Evolutionary conservation across 2,329 filamentous ascomycete genomes (phyloP), one percentile per base, ranked within the genome.

Genomic region (Fusarium zealandicum): DNA sequence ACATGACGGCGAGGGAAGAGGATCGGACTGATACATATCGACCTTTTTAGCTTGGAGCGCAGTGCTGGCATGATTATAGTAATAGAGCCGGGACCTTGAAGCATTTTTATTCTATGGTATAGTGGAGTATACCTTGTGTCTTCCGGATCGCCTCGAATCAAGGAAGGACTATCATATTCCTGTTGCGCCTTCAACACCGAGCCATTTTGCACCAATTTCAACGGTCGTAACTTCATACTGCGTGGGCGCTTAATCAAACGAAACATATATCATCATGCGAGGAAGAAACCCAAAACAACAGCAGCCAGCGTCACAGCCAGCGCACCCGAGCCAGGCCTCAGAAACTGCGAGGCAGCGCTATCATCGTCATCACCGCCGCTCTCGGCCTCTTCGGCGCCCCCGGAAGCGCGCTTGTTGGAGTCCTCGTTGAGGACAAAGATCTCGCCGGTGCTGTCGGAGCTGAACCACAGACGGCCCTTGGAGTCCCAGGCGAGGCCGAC

Each of bases 391-490:
- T 40, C 62, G 7, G 37, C 48, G 8, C 42, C 28, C 28, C 13
- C 38, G 20, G 56, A 52, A 20, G 47, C 49, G 14, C 27, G 40
- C 2, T 45, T 31, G 30, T 47, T 51, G 33, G 36, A 39, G 18
- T 48, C 45, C 5, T 33, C 39, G 16, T 51, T 22, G 32, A 85
- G 66, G 5, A 89, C 80, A 62, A 82, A 89, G 35, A 90, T 80
- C 75, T 90, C 87, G 6, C 86, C 87, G 1, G 85, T 86, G 12
- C 77, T 69, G 68, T 90, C 87, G 5, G 80, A 85, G 51, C 76
- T 82, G 75, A 89, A 81, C 72, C 82, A 90, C 8, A 90, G 71
- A 6, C 86, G 74, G 7, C 80, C 83, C 35, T 78, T 63, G 8
- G 59, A 59, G 68, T 84, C 81, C 59, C 78, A 75, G 1, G 78